Percentiles rank a stretch among this genome's conserved stretches.
phyloP scores from a whole-genome alignment of 2,329 filamentous ascomycete species.

The Stromatinia cepivora region DNA sequence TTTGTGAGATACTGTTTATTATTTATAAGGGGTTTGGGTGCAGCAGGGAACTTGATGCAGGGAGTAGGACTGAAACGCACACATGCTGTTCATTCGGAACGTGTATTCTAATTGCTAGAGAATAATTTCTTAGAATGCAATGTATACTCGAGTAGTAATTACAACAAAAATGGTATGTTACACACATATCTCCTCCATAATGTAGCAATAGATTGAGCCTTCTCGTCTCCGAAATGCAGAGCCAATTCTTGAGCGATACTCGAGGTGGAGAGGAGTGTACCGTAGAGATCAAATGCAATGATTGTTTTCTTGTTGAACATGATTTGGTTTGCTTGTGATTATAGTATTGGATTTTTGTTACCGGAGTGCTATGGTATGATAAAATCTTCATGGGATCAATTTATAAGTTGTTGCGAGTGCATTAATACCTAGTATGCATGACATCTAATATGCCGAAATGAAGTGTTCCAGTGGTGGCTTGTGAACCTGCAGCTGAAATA shows the following conservation, averaged over 20 bases:
- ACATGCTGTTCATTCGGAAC: constrained; percentile 74
- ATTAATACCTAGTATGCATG: background rate
- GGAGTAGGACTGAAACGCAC: constrained; percentile 45
- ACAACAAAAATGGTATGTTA: background rate
- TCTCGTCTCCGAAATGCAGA: constrained; percentile 56
- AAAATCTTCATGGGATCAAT: background rate
- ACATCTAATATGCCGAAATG: background rate
- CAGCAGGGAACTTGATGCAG: too few relatives aligned
- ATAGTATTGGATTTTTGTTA: background rate
- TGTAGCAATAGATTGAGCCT: constrained; percentile 56
- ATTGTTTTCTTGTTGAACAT: constrained; percentile 45
- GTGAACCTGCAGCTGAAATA: background rate
- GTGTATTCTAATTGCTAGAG: constrained; percentile 69
- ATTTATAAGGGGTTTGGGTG: too few relatives aligned
- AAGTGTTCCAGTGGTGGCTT: background rate
- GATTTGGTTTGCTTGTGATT: constrained; percentile 21
- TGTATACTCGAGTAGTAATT: background rate
- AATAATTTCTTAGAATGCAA: constrained; percentile 42
- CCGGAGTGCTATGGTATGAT: too few relatives aligned
- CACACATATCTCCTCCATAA: constrained; percentile 55
- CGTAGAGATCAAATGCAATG: constrained; percentile 75
- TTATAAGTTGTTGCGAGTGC: too few relatives aligned
- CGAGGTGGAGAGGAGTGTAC: constrained; percentile 70
- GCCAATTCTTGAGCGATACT: constrained; percentile 63
- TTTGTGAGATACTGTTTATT: background rate